Evolutionary conservation across 306 rosid species (phyloP).

Genomic region (Canavalia gladiata): DNA sequence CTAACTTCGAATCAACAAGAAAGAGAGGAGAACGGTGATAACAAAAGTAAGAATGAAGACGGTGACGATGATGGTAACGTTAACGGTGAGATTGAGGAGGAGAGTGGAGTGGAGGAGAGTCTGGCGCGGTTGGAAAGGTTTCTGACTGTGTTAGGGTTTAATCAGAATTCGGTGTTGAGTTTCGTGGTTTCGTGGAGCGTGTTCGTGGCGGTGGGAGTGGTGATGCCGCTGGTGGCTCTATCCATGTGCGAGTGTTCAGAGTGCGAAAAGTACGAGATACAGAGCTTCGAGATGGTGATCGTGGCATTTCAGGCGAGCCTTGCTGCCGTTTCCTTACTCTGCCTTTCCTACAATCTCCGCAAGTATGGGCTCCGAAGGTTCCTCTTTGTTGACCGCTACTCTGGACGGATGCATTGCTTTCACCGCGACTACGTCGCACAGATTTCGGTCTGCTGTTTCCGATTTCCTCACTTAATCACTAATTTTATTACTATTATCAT

Average conservation of each 20-base stretch:
- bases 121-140: constrained; percentile 58
- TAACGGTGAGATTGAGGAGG: constrained; percentile 12
- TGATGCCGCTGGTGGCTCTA: constrained; percentile 61
- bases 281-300: constrained; percentile 68
- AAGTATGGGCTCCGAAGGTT: constrained; percentile 75
- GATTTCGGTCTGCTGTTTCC: constrained; percentile 52
- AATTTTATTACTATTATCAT: not conserved
- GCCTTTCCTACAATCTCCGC: constrained; percentile 69
- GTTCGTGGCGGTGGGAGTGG: constrained; percentile 59
- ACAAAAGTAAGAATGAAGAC: not conserved
- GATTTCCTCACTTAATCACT: not conserved
- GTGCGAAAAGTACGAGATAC: constrained; percentile 61
- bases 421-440: constrained; percentile 66
- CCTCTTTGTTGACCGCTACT: constrained; percentile 73
- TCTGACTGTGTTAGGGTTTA: constrained; percentile 66
- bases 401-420: constrained; percentile 59
- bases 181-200: constrained; percentile 61
- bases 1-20: constrained; percentile 47
- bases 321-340: constrained; percentile 79
- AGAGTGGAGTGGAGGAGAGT: constrained; percentile 54
- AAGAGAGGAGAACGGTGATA: not conserved
- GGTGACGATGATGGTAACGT: not conserved
- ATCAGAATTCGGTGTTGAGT: constrained; percentile 49
- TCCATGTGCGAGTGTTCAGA: constrained; percentile 51
- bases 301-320: constrained; percentile 75